phyloP scores from a whole-genome alignment of 108 stramenopile species.

The Stephanodiscus triporus region DNA sequence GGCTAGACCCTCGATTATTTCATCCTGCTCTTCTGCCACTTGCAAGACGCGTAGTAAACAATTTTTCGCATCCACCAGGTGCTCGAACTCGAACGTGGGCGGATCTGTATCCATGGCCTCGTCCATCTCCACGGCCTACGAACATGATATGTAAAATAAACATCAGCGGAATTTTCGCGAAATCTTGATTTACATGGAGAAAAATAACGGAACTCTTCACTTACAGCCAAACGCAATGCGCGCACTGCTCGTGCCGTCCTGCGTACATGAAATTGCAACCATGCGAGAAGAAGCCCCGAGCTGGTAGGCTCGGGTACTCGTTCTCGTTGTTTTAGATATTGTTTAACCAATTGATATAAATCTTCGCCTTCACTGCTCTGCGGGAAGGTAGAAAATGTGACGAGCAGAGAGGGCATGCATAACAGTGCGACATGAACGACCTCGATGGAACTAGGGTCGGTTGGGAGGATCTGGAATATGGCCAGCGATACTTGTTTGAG shows the following conservation, averaged over 20 bases:
- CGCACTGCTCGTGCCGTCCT: constrained; percentile 52
- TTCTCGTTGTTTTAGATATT: constrained; percentile 52
- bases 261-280: constrained; percentile 57
- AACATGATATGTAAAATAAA: neutral
- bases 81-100: constrained; percentile 41
- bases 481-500: constrained; percentile 41
- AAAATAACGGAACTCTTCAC: neutral
- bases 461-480: constrained; percentile 54
- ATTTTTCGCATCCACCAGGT: constrained; percentile 52
- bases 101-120: constrained; percentile 48
- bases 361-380: constrained; percentile 27
- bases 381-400: constrained; percentile 56
- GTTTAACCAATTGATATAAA: constrained; percentile 32
- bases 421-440: constrained; percentile 52
- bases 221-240: constrained; percentile 38
- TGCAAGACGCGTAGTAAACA: constrained; percentile 44
- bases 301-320: constrained; percentile 44
- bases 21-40: constrained; percentile 61
- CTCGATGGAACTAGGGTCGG: constrained; percentile 37
- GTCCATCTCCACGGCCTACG: constrained; percentile 45
- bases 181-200: neutral
- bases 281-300: constrained; percentile 50
- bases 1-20: constrained; percentile 58
- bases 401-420: constrained; percentile 42
- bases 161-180: neutral